Evolutionary conservation across 495 filamentous ascomycete species (phyloP), one percentile per base, ranked within the genome.

Genomic region (Penicillium salamii): DNA sequence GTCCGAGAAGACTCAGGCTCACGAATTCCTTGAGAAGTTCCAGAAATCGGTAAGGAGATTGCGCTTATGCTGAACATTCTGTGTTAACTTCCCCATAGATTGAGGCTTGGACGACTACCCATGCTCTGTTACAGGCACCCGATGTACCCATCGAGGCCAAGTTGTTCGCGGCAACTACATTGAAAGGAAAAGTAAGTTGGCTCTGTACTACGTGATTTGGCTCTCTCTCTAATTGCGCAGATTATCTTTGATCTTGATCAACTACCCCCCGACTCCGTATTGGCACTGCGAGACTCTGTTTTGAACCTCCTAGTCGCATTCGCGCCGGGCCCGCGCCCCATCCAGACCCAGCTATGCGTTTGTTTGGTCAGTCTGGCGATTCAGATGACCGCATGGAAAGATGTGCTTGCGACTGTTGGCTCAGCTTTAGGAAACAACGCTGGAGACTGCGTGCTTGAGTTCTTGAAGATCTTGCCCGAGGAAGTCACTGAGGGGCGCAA

Each of bases 401-500:
- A 97, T 72, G 93, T 97, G 17, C 70, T 99, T 55, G 77, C 78
- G 17, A 79, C 83, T 23, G 87, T 97, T 23, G 89, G 95, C 18
- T 77, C 83, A 26, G 77, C 85, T 12, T 77, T 99, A 35, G 90
- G 92, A 40, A 83, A 80, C 62, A 84, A 84, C 55, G 82, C 87
- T 36, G 80, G 86, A 55, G 84, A 91, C 44, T 91, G 88, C 64
- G 86, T 97, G 55, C 71, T 99, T 53, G 95, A 97, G 63, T 97
- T 99, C 69, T 77, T 99, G 46, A 90, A 85, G 63, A 91, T 99
- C 59, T 82, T 99, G 38, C 93, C 93, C 15, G 93, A 99, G 77
- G 93, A 99, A 80, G 95, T 99, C 66, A 97, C 89, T 41, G 93
- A 97, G 77, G 93, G 95, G 70, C 89, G 93, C 70, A 97, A 96